Conservation (phyloP, 192 early-diverging fungal genomes). For the Entophlyctis helioformis region DNA sequence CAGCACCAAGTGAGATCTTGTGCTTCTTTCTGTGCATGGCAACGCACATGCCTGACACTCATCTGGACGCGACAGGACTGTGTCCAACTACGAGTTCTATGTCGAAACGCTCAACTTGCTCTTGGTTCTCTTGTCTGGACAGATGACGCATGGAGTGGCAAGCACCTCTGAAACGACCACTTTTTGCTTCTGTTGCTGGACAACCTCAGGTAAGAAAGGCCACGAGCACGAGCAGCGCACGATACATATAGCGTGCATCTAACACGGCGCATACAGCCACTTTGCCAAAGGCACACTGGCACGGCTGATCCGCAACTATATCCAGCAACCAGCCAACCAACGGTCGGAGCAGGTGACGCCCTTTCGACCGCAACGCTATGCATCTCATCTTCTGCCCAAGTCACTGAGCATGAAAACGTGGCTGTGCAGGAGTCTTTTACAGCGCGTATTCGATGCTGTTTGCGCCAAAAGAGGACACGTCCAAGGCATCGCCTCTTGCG, state of each 20-base stretch:
- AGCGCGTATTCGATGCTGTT: conserved; percentile 60
- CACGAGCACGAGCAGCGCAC: no score
- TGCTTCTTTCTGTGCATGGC: no score
- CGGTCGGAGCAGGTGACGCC: no score
- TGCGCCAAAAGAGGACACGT: conserved; percentile 25
- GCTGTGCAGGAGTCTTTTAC: conserved; percentile 39
- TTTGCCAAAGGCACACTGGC: conserved; percentile 43
- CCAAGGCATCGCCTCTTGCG: conserved; percentile 44
- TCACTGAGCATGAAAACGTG: neutral
- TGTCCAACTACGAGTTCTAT: conserved; percentile 49
- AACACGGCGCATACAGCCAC: conserved; percentile 19
- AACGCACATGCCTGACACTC: neutral
- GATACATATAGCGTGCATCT: no score
- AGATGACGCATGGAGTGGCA: conserved; percentile 32
- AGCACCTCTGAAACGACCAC: conserved; percentile 33
- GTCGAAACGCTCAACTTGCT: conserved; percentile 48
- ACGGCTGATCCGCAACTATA: conserved; percentile 36
- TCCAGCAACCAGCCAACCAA: no score
- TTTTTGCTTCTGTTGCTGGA: conserved; percentile 54
- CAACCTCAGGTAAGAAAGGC: conserved; percentile 35
- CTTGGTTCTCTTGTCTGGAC: conserved; percentile 50
- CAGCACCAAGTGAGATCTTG: conserved; percentile 1
- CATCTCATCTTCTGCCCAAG: neutral
- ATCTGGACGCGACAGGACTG: no score
- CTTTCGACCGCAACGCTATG: neutral